These are phyloP conservation scores for Hypoxylon rubiginosum DNA, from an alignment of 2,329 filamentous ascomycete species.

Conservation along the genomic window DNA sequence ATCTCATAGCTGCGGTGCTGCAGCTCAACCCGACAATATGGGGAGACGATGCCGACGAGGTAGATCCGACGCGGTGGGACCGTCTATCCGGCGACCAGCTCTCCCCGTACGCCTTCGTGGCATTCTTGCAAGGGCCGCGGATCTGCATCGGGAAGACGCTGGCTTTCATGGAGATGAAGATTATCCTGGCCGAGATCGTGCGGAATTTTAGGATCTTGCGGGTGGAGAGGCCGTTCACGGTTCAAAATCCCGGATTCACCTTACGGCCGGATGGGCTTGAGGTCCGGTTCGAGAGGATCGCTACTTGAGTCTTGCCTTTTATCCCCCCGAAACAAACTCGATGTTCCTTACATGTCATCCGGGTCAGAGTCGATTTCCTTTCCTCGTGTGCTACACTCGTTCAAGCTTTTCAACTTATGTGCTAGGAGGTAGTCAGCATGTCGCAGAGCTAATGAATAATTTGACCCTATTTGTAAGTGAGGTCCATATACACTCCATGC, in stretches of 20 bases:
- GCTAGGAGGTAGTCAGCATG: not conserved
- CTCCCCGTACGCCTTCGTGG: constrained; percentile 48
- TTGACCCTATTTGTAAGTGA: not conserved
- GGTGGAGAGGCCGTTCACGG: constrained; percentile 8
- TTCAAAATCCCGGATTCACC: constrained; percentile 21
- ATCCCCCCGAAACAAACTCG: not conserved
- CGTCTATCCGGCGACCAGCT: constrained; percentile 43
- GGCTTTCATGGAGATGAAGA: constrained; percentile 35
- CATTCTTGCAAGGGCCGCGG: constrained; percentile 42
- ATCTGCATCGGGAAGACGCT: constrained; percentile 28
- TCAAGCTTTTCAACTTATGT: not conserved
- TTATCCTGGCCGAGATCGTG: constrained; percentile 26
- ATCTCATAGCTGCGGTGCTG: constrained; percentile 53
- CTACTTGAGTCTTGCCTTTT: constrained; percentile 1
- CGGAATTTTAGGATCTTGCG: constrained; percentile 20
- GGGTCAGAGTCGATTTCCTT: not conserved
- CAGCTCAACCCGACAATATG: constrained; percentile 54
- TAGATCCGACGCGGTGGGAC: constrained; percentile 56
- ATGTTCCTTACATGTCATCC: not conserved
- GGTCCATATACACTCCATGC: not conserved
- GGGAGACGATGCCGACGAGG: constrained; percentile 54
- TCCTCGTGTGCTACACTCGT: not conserved
- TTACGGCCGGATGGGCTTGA: constrained; percentile 20
- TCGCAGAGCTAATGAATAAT: not conserved
- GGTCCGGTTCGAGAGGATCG: constrained; percentile 20